phyloP scores from a whole-genome alignment of 225 moss, liverwort and hornwort species.

The Antitrichia curtipendula region DNA sequence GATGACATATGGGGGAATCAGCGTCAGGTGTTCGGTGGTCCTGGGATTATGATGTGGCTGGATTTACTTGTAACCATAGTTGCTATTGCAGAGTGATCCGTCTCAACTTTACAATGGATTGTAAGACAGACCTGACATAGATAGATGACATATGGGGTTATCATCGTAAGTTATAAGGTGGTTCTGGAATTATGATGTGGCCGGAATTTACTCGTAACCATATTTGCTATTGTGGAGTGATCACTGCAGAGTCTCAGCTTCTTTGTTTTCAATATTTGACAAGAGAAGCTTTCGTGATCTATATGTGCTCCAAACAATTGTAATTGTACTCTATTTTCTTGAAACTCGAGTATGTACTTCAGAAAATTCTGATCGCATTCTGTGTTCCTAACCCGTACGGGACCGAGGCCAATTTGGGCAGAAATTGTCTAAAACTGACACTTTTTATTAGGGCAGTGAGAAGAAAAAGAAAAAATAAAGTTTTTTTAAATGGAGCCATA shows the following conservation, averaged over 20 bases:
- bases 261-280: neutral
- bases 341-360: neutral
- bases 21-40: neutral
- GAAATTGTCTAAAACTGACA: neutral
- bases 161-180: neutral
- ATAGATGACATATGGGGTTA: neutral
- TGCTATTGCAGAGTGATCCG: neutral
- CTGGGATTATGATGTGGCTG: neutral
- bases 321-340: neutral
- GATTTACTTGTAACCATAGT: neutral
- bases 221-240: neutral
- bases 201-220: neutral
- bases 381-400: neutral
- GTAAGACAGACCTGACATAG: neutral
- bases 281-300: neutral
- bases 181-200: neutral
- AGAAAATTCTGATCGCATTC: neutral
- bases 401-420: neutral
- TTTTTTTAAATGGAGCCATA: accelerated
- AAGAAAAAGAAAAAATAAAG: neutral
- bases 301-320: neutral
- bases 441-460: too few species aligned
- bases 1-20: neutral
- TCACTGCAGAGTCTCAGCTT: neutral
- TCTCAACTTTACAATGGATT: too few species aligned